Conservation (phyloP, 1,139 yeast species). For the Yamadazyma epiphylla region DNA sequence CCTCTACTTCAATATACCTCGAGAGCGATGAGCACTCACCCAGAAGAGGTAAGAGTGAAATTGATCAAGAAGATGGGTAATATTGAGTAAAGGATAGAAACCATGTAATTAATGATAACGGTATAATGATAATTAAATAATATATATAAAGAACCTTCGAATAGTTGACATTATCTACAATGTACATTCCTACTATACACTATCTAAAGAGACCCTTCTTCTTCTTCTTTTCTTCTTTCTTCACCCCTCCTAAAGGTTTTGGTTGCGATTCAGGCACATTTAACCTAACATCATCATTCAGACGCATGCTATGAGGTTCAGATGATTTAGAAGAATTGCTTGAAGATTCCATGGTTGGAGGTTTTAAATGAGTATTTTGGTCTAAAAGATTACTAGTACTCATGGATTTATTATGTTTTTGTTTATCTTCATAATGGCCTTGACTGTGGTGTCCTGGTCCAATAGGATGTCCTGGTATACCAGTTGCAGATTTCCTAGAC, state of each 20-base stretch:
- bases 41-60: slow-evolving; percentile 41
- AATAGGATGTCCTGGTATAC: slow-evolving; percentile 7
- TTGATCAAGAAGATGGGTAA: slow-evolving; percentile 58
- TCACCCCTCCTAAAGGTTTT: slow-evolving; percentile 35
- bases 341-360: slow-evolving; percentile 24
- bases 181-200: background rate
- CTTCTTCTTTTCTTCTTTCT: slow-evolving; percentile 24
- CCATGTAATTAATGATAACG: background rate
- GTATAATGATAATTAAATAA: background rate
- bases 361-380: slow-evolving; percentile 23
- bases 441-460: background rate
- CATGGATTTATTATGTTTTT: slow-evolving; percentile 8
- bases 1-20: slow-evolving; percentile 62
- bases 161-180: background rate
- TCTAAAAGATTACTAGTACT: slow-evolving; percentile 10
- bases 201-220: slow-evolving; percentile 30
- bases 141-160: background rate
- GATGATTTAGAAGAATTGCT: slow-evolving; percentile 26
- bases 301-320: slow-evolving; percentile 22
- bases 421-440: slow-evolving; percentile 1
- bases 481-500: slow-evolving; percentile 12
- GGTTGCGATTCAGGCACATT: slow-evolving; percentile 10
- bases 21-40: slow-evolving; percentile 57
- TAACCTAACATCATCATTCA: too few species aligned
- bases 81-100: too few species aligned